Percentiles rank a stretch among this genome's conserved stretches.
phyloP scores from a whole-genome alignment of 129 eudicot species.

The Silybum marianum region DNA sequence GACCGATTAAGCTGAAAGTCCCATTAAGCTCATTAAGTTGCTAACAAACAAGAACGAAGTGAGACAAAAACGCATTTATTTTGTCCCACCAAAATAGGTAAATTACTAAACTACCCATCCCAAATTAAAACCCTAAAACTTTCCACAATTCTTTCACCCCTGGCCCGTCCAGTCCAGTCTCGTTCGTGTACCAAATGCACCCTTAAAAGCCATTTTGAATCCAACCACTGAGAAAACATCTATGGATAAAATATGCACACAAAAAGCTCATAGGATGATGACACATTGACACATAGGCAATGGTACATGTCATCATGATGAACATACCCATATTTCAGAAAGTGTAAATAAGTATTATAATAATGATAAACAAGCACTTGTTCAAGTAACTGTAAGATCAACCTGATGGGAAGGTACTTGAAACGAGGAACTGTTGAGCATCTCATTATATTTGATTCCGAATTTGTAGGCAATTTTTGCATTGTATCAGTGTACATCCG shows the following conservation, averaged over 20 bases:
- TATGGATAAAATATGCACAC: no score
- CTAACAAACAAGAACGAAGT: not conserved
- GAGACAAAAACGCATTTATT: not conserved
- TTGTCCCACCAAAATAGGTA: not conserved
- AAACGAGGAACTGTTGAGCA: slow-evolving; percentile 96
- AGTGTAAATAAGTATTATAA: not conserved
- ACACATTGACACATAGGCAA: no score
- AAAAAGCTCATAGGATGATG: no score
- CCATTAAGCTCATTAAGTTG: no score
- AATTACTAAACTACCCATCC: not conserved
- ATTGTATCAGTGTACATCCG: slow-evolving; percentile 73
- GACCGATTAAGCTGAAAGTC: no score
- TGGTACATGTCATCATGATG: no score
- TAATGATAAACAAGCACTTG: not conserved
- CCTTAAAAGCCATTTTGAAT: no score
- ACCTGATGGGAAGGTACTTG: slow-evolving; percentile 98
- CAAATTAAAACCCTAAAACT: not conserved
- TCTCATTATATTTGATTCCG: slow-evolving; percentile 92
- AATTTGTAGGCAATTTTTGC: slow-evolving; percentile 75
- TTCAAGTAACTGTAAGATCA: not conserved
- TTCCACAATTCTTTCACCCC: not conserved
- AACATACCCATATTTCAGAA: no score
- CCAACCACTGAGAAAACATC: no score
- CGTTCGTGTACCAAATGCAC: no score
- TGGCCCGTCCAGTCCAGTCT: not conserved